Evolutionary conservation across 495 filamentous ascomycete species (phyloP).

Genomic region (Penicillium robsamsonii): DNA sequence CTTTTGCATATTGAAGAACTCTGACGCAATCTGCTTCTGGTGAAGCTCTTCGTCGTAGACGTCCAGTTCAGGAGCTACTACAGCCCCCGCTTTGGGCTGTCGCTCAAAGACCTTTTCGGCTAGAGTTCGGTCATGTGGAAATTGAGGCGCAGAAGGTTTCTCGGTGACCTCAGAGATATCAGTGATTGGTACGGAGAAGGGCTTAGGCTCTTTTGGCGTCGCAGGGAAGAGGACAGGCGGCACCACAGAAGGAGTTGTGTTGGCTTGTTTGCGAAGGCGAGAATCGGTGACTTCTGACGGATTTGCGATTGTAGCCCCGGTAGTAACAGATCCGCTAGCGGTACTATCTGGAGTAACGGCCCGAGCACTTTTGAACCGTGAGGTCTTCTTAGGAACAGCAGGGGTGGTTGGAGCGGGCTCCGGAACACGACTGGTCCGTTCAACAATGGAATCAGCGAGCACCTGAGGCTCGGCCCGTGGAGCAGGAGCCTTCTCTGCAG

Average conservation of each 20-base stretch:
- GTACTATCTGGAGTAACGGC: conserved; percentile 11
- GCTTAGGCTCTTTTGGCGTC: conserved; percentile 42
- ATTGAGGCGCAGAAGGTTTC: conserved; percentile 32
- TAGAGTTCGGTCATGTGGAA: conserved; percentile 56
- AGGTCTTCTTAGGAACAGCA: conserved; percentile 40
- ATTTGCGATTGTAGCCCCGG: conserved; percentile 8
- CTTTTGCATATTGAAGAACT: conserved; percentile 79
- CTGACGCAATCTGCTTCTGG: conserved; percentile 71
- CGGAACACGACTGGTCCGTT: conserved; percentile 31
- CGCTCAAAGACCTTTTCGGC: conserved; percentile 64
- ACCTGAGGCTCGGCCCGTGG: conserved; percentile 38
- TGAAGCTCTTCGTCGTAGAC: conserved; percentile 72
- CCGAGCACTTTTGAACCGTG: conserved; percentile 44
- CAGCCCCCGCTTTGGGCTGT: conserved; percentile 25
- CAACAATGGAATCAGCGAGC: conserved; percentile 49
- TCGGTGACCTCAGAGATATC: conserved; percentile 22
- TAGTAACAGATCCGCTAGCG: conserved; percentile 9
- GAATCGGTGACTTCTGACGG: conserved; percentile 17
- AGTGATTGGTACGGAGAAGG: conserved; percentile 46
- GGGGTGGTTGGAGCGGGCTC: conserved; percentile 14
- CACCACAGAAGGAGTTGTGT: conserved; percentile 19
- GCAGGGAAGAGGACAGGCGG: conserved; percentile 44
- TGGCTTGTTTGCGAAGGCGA: conserved; percentile 20
- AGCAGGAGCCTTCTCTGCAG: conserved; percentile 31
- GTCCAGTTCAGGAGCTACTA: conserved; percentile 55